Percentiles rank a stretch among this genome's conserved stretches.
These are phyloP conservation scores for Microcos paniculata DNA, from an alignment of 345 rosid genomes.

Conservation along the genomic window DNA sequence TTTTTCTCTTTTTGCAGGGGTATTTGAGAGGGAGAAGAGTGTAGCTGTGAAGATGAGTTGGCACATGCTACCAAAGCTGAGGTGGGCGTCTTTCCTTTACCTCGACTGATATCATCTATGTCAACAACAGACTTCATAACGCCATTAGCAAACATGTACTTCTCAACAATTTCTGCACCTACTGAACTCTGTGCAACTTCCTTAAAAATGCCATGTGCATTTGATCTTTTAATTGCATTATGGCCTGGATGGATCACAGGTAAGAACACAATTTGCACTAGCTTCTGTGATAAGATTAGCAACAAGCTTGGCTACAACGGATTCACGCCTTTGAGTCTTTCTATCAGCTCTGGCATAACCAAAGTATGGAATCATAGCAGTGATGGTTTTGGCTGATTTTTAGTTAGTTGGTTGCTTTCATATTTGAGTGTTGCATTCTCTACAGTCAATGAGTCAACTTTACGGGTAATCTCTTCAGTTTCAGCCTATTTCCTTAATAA, in stretches of 20 bases:
- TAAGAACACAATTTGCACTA: slow-evolving; percentile 93
- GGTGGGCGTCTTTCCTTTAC: not conserved
- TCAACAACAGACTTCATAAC: not conserved
- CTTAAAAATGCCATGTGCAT: no score
- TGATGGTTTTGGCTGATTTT: slow-evolving; percentile 91
- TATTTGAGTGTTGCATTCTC: no score
- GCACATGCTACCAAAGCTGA: no score
- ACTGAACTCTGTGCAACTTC: not conserved
- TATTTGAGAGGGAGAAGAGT: no score
- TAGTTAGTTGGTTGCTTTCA: no score
- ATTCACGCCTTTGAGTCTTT: slow-evolving; percentile 98
- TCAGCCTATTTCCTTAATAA: no score
- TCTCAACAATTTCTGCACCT: not conserved
- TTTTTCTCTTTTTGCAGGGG: no score
- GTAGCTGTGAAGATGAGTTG: no score
- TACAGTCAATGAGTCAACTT: no score
- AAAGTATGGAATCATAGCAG: slow-evolving; percentile 94
- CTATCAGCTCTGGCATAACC: slow-evolving; percentile 99
- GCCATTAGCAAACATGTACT: not conserved
- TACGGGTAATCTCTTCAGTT: no score
- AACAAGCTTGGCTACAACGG: slow-evolving; percentile 95
- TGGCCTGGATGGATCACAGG: slow-evolving; percentile 17
- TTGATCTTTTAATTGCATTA: no score
- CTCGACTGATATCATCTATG: not conserved
- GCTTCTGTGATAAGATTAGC: slow-evolving; percentile 96